Base-by-base conservation (phyloP, 169 alveolate species). In the Cryptosporidium xiaoi region DNA sequence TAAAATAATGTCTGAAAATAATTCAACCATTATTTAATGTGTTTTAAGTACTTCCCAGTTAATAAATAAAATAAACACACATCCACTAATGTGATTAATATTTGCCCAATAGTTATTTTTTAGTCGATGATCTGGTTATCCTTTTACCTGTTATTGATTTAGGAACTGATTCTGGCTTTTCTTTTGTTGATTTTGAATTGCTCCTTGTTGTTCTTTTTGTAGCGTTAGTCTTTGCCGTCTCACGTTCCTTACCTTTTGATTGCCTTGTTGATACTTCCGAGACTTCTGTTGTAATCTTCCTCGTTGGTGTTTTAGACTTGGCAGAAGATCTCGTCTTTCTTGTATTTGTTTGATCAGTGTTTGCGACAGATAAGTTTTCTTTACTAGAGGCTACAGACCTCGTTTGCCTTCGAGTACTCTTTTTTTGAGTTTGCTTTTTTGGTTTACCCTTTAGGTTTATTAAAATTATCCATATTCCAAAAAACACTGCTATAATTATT, bases 121-220 rank as follows among this genome's bases (percentile, higher is more conserved):
- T 77, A 7, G 69, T 31, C 16, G 85, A 77, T 10, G 87, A 77
- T 31, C 87, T 77, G 16, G 87, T 77, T 7, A 56, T 71, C 36
- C 71, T 77, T 62, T 60, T 77, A 33, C 55, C 56, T 31, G 27
- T 53, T 15, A 36, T 44, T 44, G 82, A 18, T 31, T 29, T 53
- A 40, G 48, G 48, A 40, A 20, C 8, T 29, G 77, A 48, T 44
- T 77, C 44, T 0, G 24, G 15, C 46, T 62, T 67, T 27, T 53
- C 71, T 31, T 6, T 56, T 34, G 62, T 7, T 46, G 65, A 31
- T 15, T 77, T 77, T 36, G 64, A 40, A 24, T 51, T 60, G 48
- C 48, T 77, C 51, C 71, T 77, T 6, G 71, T 77, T 56, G 87
- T 15, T 1, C 31, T 40, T 2, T 18, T 40, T 15, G 46, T 24